Evolutionary conservation across 169 alveolate species (phyloP), one percentile per base, ranked within the genome.

Genomic region (Cryptosporidium bovis): DNA sequence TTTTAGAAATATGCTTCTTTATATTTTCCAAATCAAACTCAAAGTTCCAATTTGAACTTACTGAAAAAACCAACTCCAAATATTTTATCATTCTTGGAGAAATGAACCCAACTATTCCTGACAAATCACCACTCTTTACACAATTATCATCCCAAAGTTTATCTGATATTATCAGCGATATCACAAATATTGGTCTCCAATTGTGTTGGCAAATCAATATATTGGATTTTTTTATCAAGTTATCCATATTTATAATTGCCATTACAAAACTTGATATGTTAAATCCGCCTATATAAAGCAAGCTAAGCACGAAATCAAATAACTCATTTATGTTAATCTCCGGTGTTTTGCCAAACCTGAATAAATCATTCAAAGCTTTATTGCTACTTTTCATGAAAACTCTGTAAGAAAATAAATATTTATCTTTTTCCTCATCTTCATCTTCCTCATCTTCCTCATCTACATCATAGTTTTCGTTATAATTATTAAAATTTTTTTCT

Each of bases 61-160:
- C 50, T 13, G 71, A 56, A 40, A 77, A 77, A 31, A 77, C 58
- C 20, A 77, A 64, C 34, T 77, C 87, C 71, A 77, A 40, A 50
- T 77, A 60, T 12, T 27, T 60, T 29, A 77, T 24, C 15, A 40
- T 20, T 10, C 33, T n/a, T 13, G 87, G 87, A 44, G 87, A 77
- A 12, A 77, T 48, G 20, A 77, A 77, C 1, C 87, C 87, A 12
- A 77, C 36, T 12, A 44, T 77, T 33, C 36, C 56, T 0, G 87
- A 58, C 20, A 77, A 20, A 60, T 77, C 87, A 13, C 77, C 87
- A 62, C 64, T 77, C 24, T 77, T 77, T 29, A 71, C 87, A 40
- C 87, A 77, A 12, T 56, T 77, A 33, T 77, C 87, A n/a, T 77
- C 87, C 87, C 87, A 77, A 10, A 60, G 33, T 40, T 77, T 77